These are phyloP conservation scores for Bocquillonia castaneifolia DNA, from an alignment of 441 rosid species.

Conservation along the genomic window DNA sequence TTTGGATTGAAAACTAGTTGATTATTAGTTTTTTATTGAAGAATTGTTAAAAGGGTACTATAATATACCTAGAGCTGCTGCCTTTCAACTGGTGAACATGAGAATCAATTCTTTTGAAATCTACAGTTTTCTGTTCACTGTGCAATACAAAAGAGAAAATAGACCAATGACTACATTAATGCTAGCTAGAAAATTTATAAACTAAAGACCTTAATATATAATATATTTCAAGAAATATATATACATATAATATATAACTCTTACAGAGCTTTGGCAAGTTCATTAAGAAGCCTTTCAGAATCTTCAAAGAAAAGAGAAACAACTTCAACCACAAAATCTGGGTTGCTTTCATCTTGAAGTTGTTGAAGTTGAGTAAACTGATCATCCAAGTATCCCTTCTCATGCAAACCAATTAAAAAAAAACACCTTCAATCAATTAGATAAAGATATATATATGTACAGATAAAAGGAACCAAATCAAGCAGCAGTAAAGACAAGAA, in stretches of 20 bases:
- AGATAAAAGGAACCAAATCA: background rate
- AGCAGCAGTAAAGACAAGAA: background rate
- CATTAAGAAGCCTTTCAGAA: slow-evolving; percentile 80
- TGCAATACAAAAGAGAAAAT: background rate
- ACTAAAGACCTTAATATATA: too few relatives aligned
- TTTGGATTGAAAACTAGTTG: too few relatives aligned
- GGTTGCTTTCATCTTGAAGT: slow-evolving; percentile 93
- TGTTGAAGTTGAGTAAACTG: slow-evolving; percentile 89
- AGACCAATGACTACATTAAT: too few relatives aligned
- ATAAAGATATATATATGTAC: background rate
- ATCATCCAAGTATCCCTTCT: too few relatives aligned
- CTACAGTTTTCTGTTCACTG: slow-evolving; percentile 70
- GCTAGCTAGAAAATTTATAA: too few relatives aligned
- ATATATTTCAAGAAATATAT: too few relatives aligned
- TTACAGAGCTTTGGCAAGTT: slow-evolving; percentile 73
- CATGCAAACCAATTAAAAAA: too few relatives aligned
- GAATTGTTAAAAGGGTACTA: background rate
- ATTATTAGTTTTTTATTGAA: too few relatives aligned
- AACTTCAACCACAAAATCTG: slow-evolving; percentile 86
- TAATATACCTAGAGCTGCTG: slow-evolving; percentile 81
- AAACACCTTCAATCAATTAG: slow-evolving; percentile 48
- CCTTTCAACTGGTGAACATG: slow-evolving; percentile 96
- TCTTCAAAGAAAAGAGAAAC: slow-evolving; percentile 86
- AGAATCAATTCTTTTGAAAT: slow-evolving; percentile 78
- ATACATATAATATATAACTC: too few relatives aligned